phyloP scores from a whole-genome alignment of 2,329 filamentous ascomycete species.

The Penicillium sp. region DNA sequence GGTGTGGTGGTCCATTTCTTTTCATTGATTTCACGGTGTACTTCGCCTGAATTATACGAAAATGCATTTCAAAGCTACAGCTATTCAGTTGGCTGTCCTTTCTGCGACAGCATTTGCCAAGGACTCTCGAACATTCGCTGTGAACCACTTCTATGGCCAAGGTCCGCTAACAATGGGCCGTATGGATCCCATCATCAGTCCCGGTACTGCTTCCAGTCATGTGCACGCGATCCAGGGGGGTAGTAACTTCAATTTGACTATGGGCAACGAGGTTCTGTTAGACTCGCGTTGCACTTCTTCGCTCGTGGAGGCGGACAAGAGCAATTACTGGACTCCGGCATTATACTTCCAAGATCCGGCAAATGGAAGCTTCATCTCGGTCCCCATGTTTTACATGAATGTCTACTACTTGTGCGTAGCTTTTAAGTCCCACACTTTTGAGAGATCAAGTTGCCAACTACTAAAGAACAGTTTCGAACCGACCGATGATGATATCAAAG shows the following conservation, averaged over 20 bases:
- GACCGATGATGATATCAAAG: slow-evolving; percentile 65
- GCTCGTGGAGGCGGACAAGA: slow-evolving; percentile 67
- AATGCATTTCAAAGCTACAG: slow-evolving; percentile 2
- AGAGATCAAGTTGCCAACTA: neutral
- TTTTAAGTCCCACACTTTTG: slow-evolving; percentile 11
- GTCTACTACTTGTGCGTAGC: slow-evolving; percentile 71
- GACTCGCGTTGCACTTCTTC: slow-evolving; percentile 71
- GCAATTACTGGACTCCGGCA: slow-evolving; percentile 75
- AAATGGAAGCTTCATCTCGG: slow-evolving; percentile 65
- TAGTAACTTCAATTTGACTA: slow-evolving; percentile 65
- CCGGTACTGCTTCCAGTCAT: slow-evolving; percentile 61
- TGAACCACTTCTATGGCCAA: slow-evolving; percentile 21
- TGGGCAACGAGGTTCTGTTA: slow-evolving; percentile 63
- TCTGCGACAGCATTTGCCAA: slow-evolving; percentile 8
- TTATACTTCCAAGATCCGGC: slow-evolving; percentile 66
- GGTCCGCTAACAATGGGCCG: slow-evolving; percentile 17
- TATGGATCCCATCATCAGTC: slow-evolving; percentile 67
- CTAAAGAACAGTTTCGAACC: slow-evolving; percentile 13
- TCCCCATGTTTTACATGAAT: slow-evolving; percentile 53
- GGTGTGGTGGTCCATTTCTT: neutral
- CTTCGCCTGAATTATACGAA: neutral
- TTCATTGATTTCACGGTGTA: neutral
- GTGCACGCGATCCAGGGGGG: slow-evolving; percentile 72
- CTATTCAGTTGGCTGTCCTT: neutral
- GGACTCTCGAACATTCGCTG: slow-evolving; percentile 19